Base-by-base conservation (phyloP, 192 early-diverging fungal genomes). In the Coemansia erecta region DNA sequence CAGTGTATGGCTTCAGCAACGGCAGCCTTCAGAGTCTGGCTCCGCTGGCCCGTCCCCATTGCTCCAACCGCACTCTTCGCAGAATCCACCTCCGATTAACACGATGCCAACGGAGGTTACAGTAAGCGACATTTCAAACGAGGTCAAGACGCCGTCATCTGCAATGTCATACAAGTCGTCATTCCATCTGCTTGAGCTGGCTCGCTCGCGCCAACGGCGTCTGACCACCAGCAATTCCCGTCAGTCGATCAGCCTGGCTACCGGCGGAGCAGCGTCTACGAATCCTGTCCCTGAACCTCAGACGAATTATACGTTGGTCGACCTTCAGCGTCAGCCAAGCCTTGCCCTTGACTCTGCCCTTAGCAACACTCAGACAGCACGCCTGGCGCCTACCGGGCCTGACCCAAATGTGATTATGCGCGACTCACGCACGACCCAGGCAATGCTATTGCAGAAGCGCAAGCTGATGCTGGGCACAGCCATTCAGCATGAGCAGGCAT, bases 351-450 rank as follows among this genome's bases (percentile, higher is more conserved):
- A 72, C 22, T 64, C 67, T 11, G 55, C 72, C 2, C 56, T 61
- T 15, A 37, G 56, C 19, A 64, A 61, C 28, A 69, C 28, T 37
- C 70, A 78, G 37, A 61, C 53, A 35, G 43, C 63, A 35, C 65
- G 60, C 14, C 64, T 78, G 65, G 63, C 60, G 58, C 75, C 75
- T 2, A 72, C 75, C 1, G 75, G 75, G 4, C 75, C 75, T 2
- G 75, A 78, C 8, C 75, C 75, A 6, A 72, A 68, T 39, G 75
- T 78, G 39, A 78, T 78, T 44, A 78, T 78, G 75, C 75, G 75
- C 42, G 75, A 78, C 48, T 78, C 75, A 46, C 75, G 75, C 12
- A 65, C 75, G 10, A 78, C 75, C 1, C 75, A 78, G 56, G 75
- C 75, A 4, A 78, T 68, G 43, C 60, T 78, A 2, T 51, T 78